phyloP scores from a whole-genome alignment of 2,329 filamentous ascomycete species.

The Scytalidium lignicola region DNA sequence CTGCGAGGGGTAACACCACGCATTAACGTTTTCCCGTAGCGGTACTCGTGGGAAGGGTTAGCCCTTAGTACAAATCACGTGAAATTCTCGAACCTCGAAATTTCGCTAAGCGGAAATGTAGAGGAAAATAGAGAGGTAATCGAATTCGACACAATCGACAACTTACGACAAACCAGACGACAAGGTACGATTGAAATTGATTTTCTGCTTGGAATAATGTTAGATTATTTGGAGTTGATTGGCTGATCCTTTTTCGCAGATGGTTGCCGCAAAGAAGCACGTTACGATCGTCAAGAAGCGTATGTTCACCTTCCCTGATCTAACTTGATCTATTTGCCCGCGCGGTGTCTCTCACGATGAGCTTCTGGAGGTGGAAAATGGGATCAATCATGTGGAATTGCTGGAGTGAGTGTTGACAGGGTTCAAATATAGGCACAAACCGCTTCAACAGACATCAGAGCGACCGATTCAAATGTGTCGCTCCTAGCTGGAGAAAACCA shows the following conservation, averaged over 20 bases:
- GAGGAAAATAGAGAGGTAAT: conserved; percentile 14
- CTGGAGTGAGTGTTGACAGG: conserved; percentile 20
- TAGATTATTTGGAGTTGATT: not conserved
- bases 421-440: conserved; percentile 72
- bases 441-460: conserved; percentile 96
- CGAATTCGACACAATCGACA: conserved; percentile 19
- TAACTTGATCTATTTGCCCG: not conserved
- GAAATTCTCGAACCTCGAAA: not conserved
- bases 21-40: not conserved
- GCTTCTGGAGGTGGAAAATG: not conserved
- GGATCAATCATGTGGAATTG: not conserved
- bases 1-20: not conserved
- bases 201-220: conserved; percentile 1
- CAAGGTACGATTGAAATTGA: conserved; percentile 21
- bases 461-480: conserved; percentile 93
- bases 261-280: conserved; percentile 99
- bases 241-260: conserved; percentile 47
- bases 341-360: not conserved
- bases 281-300: conserved; percentile 99
- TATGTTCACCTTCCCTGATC: conserved; percentile 51
- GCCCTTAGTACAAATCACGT: not conserved
- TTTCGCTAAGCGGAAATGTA: conserved; percentile 7
- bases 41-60: not conserved
- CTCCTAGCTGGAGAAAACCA: conserved; percentile 93
- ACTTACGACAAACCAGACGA: conserved; percentile 23